phyloP scores from a whole-genome alignment of 2,329 filamentous ascomycete genomes.

The Albifimbria verrucaria region DNA sequence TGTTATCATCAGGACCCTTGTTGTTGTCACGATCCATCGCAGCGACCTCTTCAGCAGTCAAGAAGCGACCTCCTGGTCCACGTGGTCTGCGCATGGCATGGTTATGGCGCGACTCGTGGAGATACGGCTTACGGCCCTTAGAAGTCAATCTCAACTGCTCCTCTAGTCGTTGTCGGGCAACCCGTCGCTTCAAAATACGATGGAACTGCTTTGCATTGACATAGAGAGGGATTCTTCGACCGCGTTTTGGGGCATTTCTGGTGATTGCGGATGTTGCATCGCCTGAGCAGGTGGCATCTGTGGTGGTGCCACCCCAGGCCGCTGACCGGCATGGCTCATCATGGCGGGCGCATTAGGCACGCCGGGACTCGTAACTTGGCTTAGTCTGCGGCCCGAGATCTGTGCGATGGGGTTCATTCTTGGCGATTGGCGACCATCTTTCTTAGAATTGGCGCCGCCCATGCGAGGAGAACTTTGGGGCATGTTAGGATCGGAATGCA shows the following conservation, averaged over 20 bases:
- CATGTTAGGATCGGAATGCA: conserved; percentile 67
- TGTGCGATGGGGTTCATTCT: conserved; percentile 63
- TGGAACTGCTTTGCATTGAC: conserved; percentile 99
- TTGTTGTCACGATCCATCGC: conserved; percentile 70
- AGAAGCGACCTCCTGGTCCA: conserved; percentile 89
- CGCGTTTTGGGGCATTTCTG: conserved; percentile 69
- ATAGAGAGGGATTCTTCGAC: conserved; percentile 93
- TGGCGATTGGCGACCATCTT: conserved; percentile 72
- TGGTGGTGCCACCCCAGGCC: conserved; percentile 52
- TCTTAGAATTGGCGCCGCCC: conserved; percentile 68
- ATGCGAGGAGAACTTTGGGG: conserved; percentile 75
- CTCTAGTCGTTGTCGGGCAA: conserved; percentile 89
- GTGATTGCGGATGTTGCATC: conserved; percentile 69
- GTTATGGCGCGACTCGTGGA: conserved; percentile 96
- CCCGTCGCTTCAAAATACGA: conserved; percentile 88
- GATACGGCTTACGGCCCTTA: conserved; percentile 93
- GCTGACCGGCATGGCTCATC: conserved; percentile 62
- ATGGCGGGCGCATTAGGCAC: conserved; percentile 71
- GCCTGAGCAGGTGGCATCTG: conserved; percentile 61
- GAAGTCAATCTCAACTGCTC: conserved; percentile 88
- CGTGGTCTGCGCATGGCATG: conserved; percentile 95
- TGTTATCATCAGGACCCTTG: conserved; percentile 37
- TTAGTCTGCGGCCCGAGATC: conserved; percentile 66
- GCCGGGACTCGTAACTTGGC: conserved; percentile 72
- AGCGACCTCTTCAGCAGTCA: conserved; percentile 94